These are phyloP conservation scores for Eutypella sp. DNA, from an alignment of 2,329 filamentous ascomycete species.

Conservation along the genomic window DNA sequence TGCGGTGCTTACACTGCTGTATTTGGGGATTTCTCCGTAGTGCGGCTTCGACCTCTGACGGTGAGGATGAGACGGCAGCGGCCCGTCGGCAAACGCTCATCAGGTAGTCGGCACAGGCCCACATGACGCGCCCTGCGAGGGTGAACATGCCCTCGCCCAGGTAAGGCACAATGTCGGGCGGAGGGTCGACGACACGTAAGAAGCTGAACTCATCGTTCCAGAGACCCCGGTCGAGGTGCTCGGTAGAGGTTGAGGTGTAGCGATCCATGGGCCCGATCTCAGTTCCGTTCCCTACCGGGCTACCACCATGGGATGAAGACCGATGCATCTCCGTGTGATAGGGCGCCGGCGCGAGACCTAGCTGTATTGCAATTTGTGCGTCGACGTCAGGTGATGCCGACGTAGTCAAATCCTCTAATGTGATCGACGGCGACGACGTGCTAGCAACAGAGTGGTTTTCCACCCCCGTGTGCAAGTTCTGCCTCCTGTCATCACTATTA, in stretches of 20 bases:
- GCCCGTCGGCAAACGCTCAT: constrained; percentile 11
- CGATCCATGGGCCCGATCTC: too few relatives aligned
- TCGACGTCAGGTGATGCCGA: too few relatives aligned
- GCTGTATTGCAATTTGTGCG: too few relatives aligned
- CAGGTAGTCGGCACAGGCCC: constrained; percentile 20
- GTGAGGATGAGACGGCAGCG: constrained; percentile 5
- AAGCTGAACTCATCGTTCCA: constrained; percentile 18
- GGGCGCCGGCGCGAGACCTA: too few relatives aligned
- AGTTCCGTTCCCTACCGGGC: too few relatives aligned
- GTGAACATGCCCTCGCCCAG: constrained; percentile 19
- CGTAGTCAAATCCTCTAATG: too few relatives aligned
- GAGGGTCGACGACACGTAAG: constrained; percentile 11
- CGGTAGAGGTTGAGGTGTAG: too few relatives aligned
- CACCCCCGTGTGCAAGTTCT: neutral
- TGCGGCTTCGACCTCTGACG: constrained; percentile 5
- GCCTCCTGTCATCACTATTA: neutral
- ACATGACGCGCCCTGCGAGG: constrained; percentile 22
- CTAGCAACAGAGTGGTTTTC: neutral
- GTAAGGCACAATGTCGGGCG: constrained; percentile 18
- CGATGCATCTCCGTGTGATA: too few relatives aligned
- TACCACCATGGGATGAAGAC: too few relatives aligned
- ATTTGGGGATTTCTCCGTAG: constrained; percentile 2
- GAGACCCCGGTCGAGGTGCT: constrained; percentile 14
- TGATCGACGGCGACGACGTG: too few relatives aligned
- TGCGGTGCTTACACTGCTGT: too few relatives aligned